Percentiles rank a stretch among this genome's conserved stretches.
These are phyloP conservation scores for Rhodamnia rubescens DNA, from an alignment of 345 rosid species.

Conservation along the genomic window DNA sequence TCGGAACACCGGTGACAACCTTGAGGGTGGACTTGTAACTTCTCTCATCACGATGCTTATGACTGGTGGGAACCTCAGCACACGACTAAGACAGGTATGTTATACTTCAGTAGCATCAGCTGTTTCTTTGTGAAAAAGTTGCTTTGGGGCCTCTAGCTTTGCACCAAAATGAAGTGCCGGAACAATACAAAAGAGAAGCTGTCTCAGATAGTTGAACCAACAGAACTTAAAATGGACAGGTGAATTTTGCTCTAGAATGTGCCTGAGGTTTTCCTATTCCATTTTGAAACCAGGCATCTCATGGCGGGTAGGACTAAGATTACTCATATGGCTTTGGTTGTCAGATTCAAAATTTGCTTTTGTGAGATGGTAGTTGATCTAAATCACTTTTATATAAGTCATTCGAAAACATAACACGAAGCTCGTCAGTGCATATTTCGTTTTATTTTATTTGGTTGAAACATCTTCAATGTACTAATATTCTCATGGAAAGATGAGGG, in stretches of 20 bases:
- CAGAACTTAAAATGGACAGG: not conserved
- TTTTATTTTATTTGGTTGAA: not conserved
- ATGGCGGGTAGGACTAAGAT: not conserved
- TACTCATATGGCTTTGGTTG: not conserved
- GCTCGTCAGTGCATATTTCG: not conserved
- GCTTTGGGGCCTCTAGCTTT: not conserved
- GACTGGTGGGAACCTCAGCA: constrained; percentile 28
- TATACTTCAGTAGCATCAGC: not conserved
- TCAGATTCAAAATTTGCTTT: not conserved
- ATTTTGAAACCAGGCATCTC: not conserved
- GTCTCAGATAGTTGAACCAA: not conserved
- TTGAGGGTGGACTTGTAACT: constrained; percentile 35
- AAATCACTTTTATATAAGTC: not conserved
- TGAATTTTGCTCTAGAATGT: not conserved
- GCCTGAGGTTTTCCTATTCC: not conserved
- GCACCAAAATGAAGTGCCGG: not conserved
- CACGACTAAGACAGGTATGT: constrained; percentile 36
- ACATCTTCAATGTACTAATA: not conserved
- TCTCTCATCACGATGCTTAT: constrained; percentile 56
- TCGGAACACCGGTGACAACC: constrained; percentile 15
- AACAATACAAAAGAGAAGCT: not conserved
- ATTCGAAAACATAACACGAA: not conserved
- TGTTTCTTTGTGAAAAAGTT: not conserved
- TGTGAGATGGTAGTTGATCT: not conserved
- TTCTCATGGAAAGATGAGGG: not conserved